phyloP scores from a whole-genome alignment of 2,329 filamentous ascomycete genomes.

The Bipolaris bicolor region DNA sequence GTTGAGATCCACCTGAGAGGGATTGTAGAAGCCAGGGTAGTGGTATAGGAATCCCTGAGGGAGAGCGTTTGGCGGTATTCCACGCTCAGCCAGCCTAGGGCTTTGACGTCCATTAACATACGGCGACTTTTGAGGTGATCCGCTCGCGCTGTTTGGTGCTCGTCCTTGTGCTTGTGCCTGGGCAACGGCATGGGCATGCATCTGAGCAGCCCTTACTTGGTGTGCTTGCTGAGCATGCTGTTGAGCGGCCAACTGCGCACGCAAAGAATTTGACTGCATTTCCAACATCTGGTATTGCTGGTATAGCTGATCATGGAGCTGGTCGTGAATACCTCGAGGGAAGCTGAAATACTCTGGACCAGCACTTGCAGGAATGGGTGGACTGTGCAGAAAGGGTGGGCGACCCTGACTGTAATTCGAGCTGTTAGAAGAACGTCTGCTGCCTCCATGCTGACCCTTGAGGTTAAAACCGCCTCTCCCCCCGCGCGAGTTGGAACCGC shows the following conservation, averaged over 20 bases:
- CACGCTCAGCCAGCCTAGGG: slow-evolving; percentile 39
- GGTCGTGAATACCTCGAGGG: slow-evolving; percentile 48
- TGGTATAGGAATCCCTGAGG: slow-evolving; percentile 54
- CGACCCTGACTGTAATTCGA: slow-evolving; percentile 54
- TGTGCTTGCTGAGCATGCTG: slow-evolving; percentile 50
- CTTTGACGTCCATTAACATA: slow-evolving; percentile 43
- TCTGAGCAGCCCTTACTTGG: slow-evolving; percentile 43
- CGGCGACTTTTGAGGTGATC: slow-evolving; percentile 51
- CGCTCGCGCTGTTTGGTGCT: slow-evolving; percentile 43
- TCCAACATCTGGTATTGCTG: slow-evolving; percentile 57
- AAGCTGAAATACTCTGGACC: slow-evolving; percentile 55
- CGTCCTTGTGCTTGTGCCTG: slow-evolving; percentile 45
- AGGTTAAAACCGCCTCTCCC: slow-evolving; percentile 55
- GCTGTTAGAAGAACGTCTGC: slow-evolving; percentile 64
- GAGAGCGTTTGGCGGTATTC: slow-evolving; percentile 37
- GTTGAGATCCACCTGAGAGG: slow-evolving; percentile 44
- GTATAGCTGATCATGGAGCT: slow-evolving; percentile 56
- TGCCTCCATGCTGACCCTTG: slow-evolving; percentile 53
- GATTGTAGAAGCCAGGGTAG: slow-evolving; percentile 54
- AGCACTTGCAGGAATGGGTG: slow-evolving; percentile 46
- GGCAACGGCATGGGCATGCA: slow-evolving; percentile 47
- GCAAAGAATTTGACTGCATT: slow-evolving; percentile 49
- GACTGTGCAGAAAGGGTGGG: slow-evolving; percentile 50
- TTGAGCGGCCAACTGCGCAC: slow-evolving; percentile 45
- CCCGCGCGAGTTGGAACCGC: slow-evolving; percentile 54